Evolutionary conservation across 2,329 filamentous ascomycete species (phyloP).

Genomic region (Colletotrichum lentis): DNA sequence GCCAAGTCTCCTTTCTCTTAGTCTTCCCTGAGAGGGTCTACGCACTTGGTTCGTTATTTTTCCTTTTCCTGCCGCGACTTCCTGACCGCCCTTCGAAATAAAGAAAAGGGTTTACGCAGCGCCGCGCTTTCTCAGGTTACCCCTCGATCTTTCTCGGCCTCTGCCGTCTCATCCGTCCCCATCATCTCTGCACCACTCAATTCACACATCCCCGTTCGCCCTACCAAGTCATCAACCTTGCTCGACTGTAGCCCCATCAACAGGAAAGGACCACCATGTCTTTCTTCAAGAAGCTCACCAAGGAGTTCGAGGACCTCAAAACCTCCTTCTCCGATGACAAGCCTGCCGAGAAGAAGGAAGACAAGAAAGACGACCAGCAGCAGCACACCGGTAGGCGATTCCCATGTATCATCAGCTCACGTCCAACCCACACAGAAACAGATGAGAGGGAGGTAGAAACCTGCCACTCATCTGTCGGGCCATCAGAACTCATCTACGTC

Average conservation of each 20-base stretch:
- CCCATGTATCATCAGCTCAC: background rate
- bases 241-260: slow-evolving; percentile 18
- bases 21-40: background rate
- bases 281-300: slow-evolving; percentile 55
- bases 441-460: background rate
- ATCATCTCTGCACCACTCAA: slow-evolving; percentile 16
- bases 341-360: slow-evolving; percentile 40
- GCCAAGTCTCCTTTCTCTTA: slow-evolving; percentile 11
- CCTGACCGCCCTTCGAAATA: slow-evolving; percentile 28
- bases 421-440: background rate
- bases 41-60: background rate
- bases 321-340: slow-evolving; percentile 52
- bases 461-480: background rate
- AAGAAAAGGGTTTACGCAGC: slow-evolving; percentile 36
- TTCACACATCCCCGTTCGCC: slow-evolving; percentile 19
- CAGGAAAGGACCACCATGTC: slow-evolving; percentile 49
- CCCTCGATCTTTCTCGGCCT: slow-evolving; percentile 37
- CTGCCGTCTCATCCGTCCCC: slow-evolving; percentile 37
- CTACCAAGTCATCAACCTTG: slow-evolving; percentile 22
- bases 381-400: slow-evolving; percentile 31
- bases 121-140: slow-evolving; percentile 14
- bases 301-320: slow-evolving; percentile 57
- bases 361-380: slow-evolving; percentile 40
- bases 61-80: background rate
- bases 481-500: slow-evolving; percentile 13